Evolutionary conservation across 2,329 filamentous ascomycete species (phyloP), one percentile per base, ranked within the genome.

Genomic region (Mycosphaerella arachidis): DNA sequence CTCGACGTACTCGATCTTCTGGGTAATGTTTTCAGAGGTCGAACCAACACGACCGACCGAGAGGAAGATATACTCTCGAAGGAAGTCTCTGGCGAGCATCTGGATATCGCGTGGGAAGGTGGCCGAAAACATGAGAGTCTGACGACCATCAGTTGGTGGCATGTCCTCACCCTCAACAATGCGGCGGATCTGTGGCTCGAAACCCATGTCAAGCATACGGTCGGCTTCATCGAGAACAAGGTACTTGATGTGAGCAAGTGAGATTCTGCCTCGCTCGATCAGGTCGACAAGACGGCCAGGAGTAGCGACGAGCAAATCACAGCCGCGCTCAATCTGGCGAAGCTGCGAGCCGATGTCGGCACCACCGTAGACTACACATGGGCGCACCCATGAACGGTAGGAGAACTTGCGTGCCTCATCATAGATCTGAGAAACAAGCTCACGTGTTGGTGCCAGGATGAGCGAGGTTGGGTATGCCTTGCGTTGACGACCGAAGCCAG

Each of bases 141-240:
- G 94, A 73, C 94, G 92, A 70, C 84, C 81, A 67, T 86, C 81
- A 62, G 93, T 90, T 56, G 79, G 77, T 59, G 94, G 94, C 94
- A 99, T 99, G 72, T 99, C 94, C 80, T 97, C 94, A 62, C 92
- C 92, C 79, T 97, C 93, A 50, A 99, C 94, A 72, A 99, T 97
- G 72, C 93, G 90, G 73, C 94, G 92, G 75, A 99, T 99, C 81
- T 99, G 94, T 72, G 94, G 94, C 83, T 99, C 94, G 84, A 99
- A 99, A 94, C 94, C 94, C 94, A 99, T 99, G 85, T 99, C 94
- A 84, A 99, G 84, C 94, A 99, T 99, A 77, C 94, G 94, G 82
- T 99, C 94, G 77, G 94, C 94, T 86, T 99, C 94, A 71, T 99
- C 94, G 57, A 99, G 90, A 71, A 99, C 91, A 64, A 99, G 86